A percentile compares a stretch with the other conserved stretches of the same genome.
These are phyloP conservation scores for Exophiala sideris DNA, from an alignment of 2,329 filamentous ascomycete genomes.

Conservation along the genomic window DNA sequence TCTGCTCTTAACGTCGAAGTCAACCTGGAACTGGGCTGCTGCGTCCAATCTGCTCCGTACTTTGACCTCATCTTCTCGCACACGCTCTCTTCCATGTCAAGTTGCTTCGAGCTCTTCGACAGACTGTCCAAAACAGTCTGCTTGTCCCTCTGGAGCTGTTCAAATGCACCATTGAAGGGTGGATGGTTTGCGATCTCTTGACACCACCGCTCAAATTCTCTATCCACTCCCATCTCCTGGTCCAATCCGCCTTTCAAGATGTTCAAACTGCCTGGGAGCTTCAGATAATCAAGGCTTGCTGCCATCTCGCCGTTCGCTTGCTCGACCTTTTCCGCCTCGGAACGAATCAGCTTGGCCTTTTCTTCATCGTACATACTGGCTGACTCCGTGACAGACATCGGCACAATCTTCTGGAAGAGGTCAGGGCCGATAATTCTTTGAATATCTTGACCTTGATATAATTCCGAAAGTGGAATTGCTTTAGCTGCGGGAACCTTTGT, in stretches of 20 bases:
- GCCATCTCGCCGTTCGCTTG: slow-evolving; percentile 94
- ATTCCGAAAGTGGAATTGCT: slow-evolving; percentile 91
- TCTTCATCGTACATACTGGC: slow-evolving; percentile 98
- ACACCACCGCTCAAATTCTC: slow-evolving; percentile 92
- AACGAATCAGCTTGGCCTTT: slow-evolving; percentile 90
- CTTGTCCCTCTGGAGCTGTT: slow-evolving; percentile 73
- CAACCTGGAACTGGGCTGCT: slow-evolving; percentile 87
- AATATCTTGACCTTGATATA: slow-evolving; percentile 96
- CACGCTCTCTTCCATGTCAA: slow-evolving; percentile 96
- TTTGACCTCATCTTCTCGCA: slow-evolving; percentile 99
- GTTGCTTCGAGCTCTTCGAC: slow-evolving; percentile 77
- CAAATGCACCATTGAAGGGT: slow-evolving; percentile 73
- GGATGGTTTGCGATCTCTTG: slow-evolving; percentile 85
- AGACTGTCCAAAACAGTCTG: slow-evolving; percentile 67
- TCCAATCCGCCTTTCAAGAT: slow-evolving; percentile 91
- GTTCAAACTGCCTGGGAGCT: slow-evolving; percentile 82
- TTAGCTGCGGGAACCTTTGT: slow-evolving; percentile 93
- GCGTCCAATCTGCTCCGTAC: slow-evolving; percentile 92
- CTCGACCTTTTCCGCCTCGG: slow-evolving; percentile 90
- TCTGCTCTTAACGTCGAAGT: slow-evolving; percentile 85
- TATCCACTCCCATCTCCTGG: slow-evolving; percentile 80
- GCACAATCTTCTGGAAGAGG: slow-evolving; percentile 94
- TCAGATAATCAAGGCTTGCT: slow-evolving; percentile 87
- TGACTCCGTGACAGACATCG: slow-evolving; percentile 91
- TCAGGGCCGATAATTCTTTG: slow-evolving; percentile 95